Conservation (phyloP, 78 protist species). For the slime mould (Dictyostelium discoideum) region dicty_2.7 NC_007090.3:3720501-3721000, state of each 20-base stretch:
- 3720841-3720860: constrained; percentile 24
- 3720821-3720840: neutral
- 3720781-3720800: neutral
- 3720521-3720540: constrained; percentile 65
- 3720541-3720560: constrained; percentile 33
- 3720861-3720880: neutral
- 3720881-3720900: constrained; percentile 40
- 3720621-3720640: constrained; percentile 23
- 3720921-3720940: constrained; percentile 74
- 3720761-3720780: neutral
- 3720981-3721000: neutral
- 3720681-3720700: constrained; percentile 32
- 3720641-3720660: constrained; percentile 31
- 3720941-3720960: constrained; percentile 62
- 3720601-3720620: neutral
- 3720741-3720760: neutral
- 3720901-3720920: constrained; percentile 69
- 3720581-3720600: neutral
- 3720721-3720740: constrained; percentile 9
- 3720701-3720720: constrained; percentile 4
- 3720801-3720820: neutral
- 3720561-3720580: neutral
- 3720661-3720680: constrained; percentile 64
- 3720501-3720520: constrained; percentile 19
- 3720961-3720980: neutral